Base-by-base conservation (phyloP, 192 early-diverging fungal genomes). In the Diversispora eburnea region DNA sequence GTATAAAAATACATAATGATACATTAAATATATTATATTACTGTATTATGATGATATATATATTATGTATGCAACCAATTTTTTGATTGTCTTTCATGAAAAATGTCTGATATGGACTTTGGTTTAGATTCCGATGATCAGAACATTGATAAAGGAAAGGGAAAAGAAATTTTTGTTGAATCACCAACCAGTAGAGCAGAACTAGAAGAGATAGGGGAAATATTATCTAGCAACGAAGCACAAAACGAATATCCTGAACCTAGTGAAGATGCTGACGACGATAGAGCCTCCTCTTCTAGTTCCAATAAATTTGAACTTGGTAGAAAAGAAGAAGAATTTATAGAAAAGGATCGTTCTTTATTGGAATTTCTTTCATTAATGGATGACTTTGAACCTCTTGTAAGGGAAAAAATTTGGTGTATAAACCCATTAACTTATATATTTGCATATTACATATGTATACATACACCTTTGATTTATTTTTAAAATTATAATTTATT, bases 311-410 rank as follows among this genome's bases (percentile, higher is more conserved):
- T 51, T 12, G 49, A 51, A 13, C 49, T 51, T 51, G 49, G 49
- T 1, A 75, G 77, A 51, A 82, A 76, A 70, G 88, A 89, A 12
- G 76, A 78, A 47, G 89, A 91, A 15, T 73, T 84, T 42, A 81
- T 80, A 45, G 59, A 78, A 57, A 88, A 90, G 70, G 93, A 95
- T 71, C 83, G 89, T 67, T 88, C 77, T 72, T 78, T 95, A 74
- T 91, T 91, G 42, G 95, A 96, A 78, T 89, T 97, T 73, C 80
- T 98, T 51, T 78, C 90, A 67, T 85, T 92, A 78, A 93, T 98
- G 91, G 91, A 94, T 74, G 87, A 89, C n/a, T 92, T 89, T 55
- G 80, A 87, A 52, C 93, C 96, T 1, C 88, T 96, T 60, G 93
- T 94, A 81, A 72, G 84, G 22, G 25, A 9, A 52, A 52, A 52